Base-by-base conservation (phyloP, 768 basidiomycete genomes). In the Lactifluus volemus region DNA sequence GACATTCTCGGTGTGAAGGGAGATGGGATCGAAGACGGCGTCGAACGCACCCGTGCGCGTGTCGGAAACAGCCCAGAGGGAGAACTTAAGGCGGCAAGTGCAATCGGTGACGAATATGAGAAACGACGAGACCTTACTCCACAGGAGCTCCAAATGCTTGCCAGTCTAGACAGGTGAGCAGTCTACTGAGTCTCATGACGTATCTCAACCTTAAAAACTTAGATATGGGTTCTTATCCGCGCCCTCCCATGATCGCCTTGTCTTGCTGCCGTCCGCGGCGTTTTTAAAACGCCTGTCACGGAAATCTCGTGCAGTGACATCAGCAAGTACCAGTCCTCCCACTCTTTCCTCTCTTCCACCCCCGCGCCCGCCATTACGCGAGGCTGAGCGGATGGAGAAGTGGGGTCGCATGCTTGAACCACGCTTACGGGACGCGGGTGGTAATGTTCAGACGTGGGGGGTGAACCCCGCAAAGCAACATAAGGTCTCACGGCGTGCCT, bases 141-240 rank as follows among this genome's bases (percentile, higher is more conserved):
- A n/a, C 81, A 85, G 67, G 95, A 97, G 71, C 73, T 89, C 58
- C 76, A 84, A 63, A 76, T 89, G 15, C 77, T 98, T 34, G 71
- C 81, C 29, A 88, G 79, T 55, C 79, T 98, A n/a, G 96, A 98
- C 73, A 84, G 94, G 92, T 93, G 70, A 75, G 88, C 70, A 14
- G 5, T 8, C 11, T 44, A 14, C 12, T 32, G 61, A 54, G 11
- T 41, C 55, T 42, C 32, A 2, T 9, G 17, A 29, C 36, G 29
- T 49, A 0, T 58, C 55, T 52, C 49, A 54, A 57, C 54, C 11
- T 17, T 38, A 30, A 49, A 2, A 11, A 25, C 65, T 41, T 58
- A 97, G 95, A 64, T 98, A 98, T 72, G 96, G 96, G 32, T 98
- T 98, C 79, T 92, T 92, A 73, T 74, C 82, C 6, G 74, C 84